Base-by-base conservation (phyloP, 805 yeast species). In the Lipomyces yamadae region DNA sequence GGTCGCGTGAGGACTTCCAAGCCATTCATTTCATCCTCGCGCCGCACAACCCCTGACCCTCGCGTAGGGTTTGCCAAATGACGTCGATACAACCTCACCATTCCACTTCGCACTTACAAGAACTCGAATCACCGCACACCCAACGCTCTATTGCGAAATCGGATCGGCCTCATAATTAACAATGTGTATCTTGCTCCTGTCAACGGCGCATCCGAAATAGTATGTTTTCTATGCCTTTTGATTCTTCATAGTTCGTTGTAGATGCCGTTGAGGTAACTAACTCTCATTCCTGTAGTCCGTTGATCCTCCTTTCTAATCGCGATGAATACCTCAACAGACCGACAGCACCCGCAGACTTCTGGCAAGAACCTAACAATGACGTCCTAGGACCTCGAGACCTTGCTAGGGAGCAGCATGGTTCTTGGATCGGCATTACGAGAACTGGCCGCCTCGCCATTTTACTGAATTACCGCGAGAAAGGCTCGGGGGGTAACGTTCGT, bases 371-470 rank as follows among this genome's bases (percentile, higher is more conserved):
- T 3, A 39, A 66, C 30, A 30, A n/a, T 29, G 63, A 68, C 37
- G 59, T 70, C 7, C 34, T 70, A 35, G 65, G 67, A 3, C 98
- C 98, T 0, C 78, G 82, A 50, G 98, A 94, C 76, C 76, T 90
- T 72, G 91, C 88, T 0, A 77, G 92, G 45, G 78, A 81, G 1
- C 92, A 87, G 63, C 91, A 86, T 69, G 98, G 99, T 0, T 91
- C 98, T 0, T 95, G 99, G 99, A 85, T 91, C 1, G 98, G 97
- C 0, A 83, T 89, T 1, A 82, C 86, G 53, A 79, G 80, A 37
- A 75, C 72, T 2, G 91, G 91, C 0, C 81, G 83, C 66, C 65
- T 93, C 1, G 90, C 96, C 0, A 89, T 89, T 1, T 81, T 94
- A 34, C 87, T 95, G 18, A 94, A 94, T 75, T 87, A 85, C 75